Percentiles rank a stretch among this genome's conserved stretches.
Evolutionary conservation across 345 rosid genomes (phyloP).

Genomic region (Kandelia obovata): DNA sequence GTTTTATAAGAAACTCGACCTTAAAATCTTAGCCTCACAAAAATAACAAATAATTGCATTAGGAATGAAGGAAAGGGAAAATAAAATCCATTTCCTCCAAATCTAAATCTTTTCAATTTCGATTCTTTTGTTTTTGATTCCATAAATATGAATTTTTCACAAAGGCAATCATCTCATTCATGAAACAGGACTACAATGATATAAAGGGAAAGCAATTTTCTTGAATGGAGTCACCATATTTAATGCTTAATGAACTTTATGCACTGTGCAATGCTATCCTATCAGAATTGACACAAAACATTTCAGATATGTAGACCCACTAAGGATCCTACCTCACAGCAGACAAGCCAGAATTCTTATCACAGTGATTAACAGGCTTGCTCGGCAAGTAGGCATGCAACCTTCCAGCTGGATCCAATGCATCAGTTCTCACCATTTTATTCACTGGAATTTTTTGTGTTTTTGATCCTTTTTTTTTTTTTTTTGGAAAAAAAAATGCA

Average conservation of each 20-base stretch:
- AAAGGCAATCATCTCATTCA: not conserved
- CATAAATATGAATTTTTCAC: too few relatives aligned
- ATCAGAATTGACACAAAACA: not conserved
- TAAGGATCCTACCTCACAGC: conserved; percentile 56
- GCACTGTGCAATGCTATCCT: not conserved
- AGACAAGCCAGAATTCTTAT: conserved; percentile 46
- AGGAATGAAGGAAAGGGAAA: too few relatives aligned
- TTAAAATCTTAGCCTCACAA: too few relatives aligned
- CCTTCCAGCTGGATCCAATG: conserved; percentile 87
- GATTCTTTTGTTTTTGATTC: too few relatives aligned
- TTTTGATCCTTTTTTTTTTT: conserved; percentile 47
- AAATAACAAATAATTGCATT: too few relatives aligned
- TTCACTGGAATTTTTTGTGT: conserved; percentile 66
- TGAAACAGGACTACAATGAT: not conserved
- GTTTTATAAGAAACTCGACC: too few relatives aligned
- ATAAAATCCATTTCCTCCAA: too few relatives aligned
- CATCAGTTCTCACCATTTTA: conserved; percentile 90
- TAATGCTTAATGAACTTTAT: not conserved
- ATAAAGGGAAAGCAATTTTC: not conserved
- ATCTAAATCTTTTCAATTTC: too few relatives aligned
- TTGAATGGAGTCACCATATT: not conserved
- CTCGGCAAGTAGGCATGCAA: conserved; percentile 69
- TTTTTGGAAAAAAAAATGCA: conserved; percentile 1
- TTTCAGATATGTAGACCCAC: not conserved
- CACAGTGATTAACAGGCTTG: conserved; percentile 43